Conservation (phyloP, 768 basidiomycete species). For the Kwoniella pini region DNA sequence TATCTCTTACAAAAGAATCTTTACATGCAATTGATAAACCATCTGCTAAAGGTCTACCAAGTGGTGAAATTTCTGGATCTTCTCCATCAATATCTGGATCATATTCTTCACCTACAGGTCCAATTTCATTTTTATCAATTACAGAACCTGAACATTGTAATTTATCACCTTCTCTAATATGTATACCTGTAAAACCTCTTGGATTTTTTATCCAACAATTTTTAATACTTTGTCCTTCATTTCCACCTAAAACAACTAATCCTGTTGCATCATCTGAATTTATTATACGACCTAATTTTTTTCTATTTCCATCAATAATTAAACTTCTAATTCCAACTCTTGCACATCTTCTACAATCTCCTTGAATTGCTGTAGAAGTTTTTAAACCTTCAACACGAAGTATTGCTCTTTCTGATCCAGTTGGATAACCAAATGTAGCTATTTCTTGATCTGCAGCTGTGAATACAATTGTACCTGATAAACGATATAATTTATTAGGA, state of each 20-base stretch:
- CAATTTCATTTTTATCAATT: conserved; percentile 54
- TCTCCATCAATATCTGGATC: conserved; percentile 50
- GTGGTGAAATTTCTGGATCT: conserved; percentile 52
- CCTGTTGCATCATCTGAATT: conserved; percentile 28
- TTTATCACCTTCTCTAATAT: conserved; percentile 55
- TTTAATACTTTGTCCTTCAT: conserved; percentile 51
- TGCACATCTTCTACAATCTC: conserved; percentile 55
- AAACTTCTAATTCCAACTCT: conserved; percentile 47
- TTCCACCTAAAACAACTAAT: conserved; percentile 52
- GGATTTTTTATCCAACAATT: conserved; percentile 50
- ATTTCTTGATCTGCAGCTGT: conserved; percentile 55
- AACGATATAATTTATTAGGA: conserved; percentile 43
- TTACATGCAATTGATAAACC: conserved; percentile 56
- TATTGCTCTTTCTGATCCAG: conserved; percentile 52
- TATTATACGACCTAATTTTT: conserved; percentile 49
- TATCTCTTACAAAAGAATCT: conserved; percentile 52
- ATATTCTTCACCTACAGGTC: conserved; percentile 56
- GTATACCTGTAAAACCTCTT: conserved; percentile 54
- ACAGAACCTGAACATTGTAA: conserved; percentile 48
- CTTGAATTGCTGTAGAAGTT: conserved; percentile 50
- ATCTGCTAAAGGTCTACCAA: conserved; percentile 56
- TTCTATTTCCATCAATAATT: conserved; percentile 53
- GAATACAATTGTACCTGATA: conserved; percentile 54
- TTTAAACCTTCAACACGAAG: conserved; percentile 49
- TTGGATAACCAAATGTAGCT: conserved; percentile 57